phyloP scores from a whole-genome alignment of 441 rosid species.

The Brassica balearica region DNA sequence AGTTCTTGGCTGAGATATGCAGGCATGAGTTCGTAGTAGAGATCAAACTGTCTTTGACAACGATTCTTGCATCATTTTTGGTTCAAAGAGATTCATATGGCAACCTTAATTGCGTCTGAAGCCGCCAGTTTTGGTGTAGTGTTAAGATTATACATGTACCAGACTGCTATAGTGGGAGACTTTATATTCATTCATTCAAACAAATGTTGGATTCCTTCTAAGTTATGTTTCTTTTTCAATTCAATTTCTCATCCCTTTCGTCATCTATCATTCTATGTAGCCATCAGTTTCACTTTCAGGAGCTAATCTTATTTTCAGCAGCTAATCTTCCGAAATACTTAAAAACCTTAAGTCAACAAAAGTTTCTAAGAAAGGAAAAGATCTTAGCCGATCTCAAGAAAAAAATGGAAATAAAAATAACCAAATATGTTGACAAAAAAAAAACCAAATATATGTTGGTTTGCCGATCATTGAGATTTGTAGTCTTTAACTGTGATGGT shows the following conservation, averaged over 20 bases:
- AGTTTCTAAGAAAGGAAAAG: too few species aligned
- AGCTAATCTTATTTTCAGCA: background rate
- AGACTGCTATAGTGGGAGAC: conserved; percentile 14
- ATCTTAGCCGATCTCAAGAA: too few species aligned
- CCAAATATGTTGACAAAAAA: too few species aligned
- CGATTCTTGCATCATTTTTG: conserved; percentile 37
- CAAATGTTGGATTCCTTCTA: conserved; percentile 12
- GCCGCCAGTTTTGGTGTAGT: conserved; percentile 43
- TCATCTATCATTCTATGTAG: background rate
- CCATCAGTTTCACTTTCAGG: background rate
- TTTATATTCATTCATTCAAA: conserved; percentile 24
- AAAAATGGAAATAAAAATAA: too few species aligned
- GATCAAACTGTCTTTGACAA: conserved; percentile 23
- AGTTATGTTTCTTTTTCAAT: background rate
- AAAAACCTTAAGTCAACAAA: too few species aligned
- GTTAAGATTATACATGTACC: conserved; percentile 35
- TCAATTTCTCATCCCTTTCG: background rate
- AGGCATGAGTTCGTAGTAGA: conserved; percentile 33
- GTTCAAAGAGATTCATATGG: conserved; percentile 24
- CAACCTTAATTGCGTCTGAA: conserved; percentile 26
- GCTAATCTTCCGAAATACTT: too few species aligned
- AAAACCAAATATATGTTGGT: too few species aligned
- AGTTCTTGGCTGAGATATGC: conserved; percentile 35
- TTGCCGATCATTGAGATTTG: too few species aligned
- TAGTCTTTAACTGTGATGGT: too few species aligned